These are phyloP conservation scores for Solanum pimpinellifolium DNA, from an alignment of 257 asterid genomes.

Conservation along the genomic window DNA sequence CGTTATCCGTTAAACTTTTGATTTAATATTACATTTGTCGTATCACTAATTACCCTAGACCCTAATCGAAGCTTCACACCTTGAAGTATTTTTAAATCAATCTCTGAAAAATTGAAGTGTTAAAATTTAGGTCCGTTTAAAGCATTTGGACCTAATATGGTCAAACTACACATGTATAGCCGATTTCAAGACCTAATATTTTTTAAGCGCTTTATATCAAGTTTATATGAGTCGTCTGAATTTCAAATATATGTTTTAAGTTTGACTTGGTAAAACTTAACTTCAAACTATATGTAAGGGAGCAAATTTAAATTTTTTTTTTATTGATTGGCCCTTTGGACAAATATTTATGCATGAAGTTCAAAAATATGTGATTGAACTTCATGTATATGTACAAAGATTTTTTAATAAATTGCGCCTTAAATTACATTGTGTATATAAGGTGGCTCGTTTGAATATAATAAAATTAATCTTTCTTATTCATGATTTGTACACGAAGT, in stretches of 20 bases:
- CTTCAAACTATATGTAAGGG: no score
- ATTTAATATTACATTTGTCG: no score
- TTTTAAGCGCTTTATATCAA: not conserved
- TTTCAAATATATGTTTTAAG: not conserved
- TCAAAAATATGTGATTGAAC: not conserved
- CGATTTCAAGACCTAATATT: not conserved
- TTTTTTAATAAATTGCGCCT: not conserved
- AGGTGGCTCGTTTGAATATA: no score
- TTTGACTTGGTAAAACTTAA: not conserved
- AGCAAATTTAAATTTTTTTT: no score
- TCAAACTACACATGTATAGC: not conserved
- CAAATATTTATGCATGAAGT: not conserved
- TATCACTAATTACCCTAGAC: not conserved
- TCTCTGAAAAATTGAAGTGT: not conserved
- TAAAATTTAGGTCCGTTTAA: not conserved
- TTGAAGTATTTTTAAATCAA: not conserved
- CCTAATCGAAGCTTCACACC: not conserved
- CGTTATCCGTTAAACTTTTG: not conserved
- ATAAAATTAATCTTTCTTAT: not conserved
- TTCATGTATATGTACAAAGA: not conserved
- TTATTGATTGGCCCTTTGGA: no score
- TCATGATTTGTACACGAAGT: not conserved
- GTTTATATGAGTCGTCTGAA: not conserved
- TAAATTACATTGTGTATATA: no score
- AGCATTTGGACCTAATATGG: not conserved